phyloP scores from a whole-genome alignment of 2,329 filamentous ascomycete genomes.

The Calonectria pteridis region DNA sequence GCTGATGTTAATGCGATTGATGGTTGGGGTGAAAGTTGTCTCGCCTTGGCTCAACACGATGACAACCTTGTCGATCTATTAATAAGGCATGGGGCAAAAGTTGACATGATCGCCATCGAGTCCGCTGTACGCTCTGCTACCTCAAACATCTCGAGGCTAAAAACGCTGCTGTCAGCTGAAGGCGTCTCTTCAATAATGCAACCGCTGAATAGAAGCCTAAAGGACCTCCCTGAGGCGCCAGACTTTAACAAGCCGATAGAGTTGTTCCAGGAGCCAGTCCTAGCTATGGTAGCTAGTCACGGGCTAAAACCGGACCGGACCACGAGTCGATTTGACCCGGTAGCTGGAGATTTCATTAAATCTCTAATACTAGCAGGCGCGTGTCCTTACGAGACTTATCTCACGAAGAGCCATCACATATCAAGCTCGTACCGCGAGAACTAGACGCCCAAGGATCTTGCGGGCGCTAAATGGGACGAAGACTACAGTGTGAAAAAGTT shows the following conservation, averaged over 20 bases:
- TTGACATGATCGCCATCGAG: constrained; percentile 13
- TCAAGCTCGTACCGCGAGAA: neutral
- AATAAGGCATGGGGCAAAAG: constrained; percentile 24
- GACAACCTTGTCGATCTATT: constrained; percentile 24
- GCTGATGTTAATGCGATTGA: constrained; percentile 29
- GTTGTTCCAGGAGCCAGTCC: neutral
- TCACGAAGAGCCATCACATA: neutral
- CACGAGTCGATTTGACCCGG: neutral
- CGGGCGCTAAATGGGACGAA: neutral
- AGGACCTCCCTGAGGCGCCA: neutral
- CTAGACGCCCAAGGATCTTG: neutral
- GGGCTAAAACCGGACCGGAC: neutral
- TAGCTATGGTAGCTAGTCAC: neutral
- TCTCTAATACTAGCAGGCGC: neutral
- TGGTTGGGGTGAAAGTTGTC: neutral
- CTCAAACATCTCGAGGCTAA: neutral
- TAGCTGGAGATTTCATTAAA: neutral
- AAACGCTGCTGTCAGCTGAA: constrained; percentile 25
- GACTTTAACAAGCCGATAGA: neutral
- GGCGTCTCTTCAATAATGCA: neutral
- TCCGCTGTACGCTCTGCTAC: neutral
- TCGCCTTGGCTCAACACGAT: constrained; percentile 17
- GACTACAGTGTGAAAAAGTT: neutral
- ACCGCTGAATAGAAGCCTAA: neutral
- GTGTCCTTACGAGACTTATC: neutral